These are phyloP conservation scores for Daldinia vernicosa DNA, from an alignment of 495 filamentous ascomycete genomes.

Conservation along the genomic window DNA sequence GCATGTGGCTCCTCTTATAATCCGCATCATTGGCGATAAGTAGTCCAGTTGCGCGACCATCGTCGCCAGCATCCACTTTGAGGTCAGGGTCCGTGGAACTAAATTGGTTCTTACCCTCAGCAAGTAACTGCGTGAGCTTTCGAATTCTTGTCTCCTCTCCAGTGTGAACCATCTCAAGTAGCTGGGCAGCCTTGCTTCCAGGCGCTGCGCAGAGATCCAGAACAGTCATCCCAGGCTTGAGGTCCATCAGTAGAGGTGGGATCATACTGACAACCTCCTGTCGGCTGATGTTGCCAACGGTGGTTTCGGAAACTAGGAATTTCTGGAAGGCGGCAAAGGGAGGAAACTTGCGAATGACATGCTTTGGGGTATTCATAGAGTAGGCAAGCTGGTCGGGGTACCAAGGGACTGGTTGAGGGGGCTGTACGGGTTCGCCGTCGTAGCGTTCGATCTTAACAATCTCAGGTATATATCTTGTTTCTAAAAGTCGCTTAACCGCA, in stretches of 20 bases:
- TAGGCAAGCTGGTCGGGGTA: slow-evolving; percentile 94
- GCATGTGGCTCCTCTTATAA: slow-evolving; percentile 93
- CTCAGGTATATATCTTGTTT: slow-evolving; percentile 87
- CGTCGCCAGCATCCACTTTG: slow-evolving; percentile 70
- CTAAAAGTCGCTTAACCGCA: slow-evolving; percentile 82
- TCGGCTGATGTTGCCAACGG: slow-evolving; percentile 94
- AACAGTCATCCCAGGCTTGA: slow-evolving; percentile 88
- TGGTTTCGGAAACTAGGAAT: slow-evolving; percentile 97
- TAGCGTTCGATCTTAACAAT: slow-evolving; percentile 77
- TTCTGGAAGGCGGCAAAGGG: slow-evolving; percentile 96
- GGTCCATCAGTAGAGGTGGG: slow-evolving; percentile 90
- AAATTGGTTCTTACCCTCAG: slow-evolving; percentile 58
- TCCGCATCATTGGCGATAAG: slow-evolving; percentile 96
- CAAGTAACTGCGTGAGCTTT: slow-evolving; percentile 64
- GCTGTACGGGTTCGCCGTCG: slow-evolving; percentile 81
- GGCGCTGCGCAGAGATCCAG: slow-evolving; percentile 96
- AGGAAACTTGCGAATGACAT: slow-evolving; percentile 86
- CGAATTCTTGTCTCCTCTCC: slow-evolving; percentile 87
- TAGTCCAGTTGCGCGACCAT: slow-evolving; percentile 87
- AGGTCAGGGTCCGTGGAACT: slow-evolving; percentile 58
- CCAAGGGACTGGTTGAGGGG: slow-evolving; percentile 83
- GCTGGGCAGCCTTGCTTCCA: slow-evolving; percentile 93
- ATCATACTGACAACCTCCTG: slow-evolving; percentile 99
- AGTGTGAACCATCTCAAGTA: slow-evolving; percentile 91
- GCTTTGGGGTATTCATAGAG: slow-evolving; percentile 95